These are phyloP conservation scores for Fusarium xylarioides DNA, from an alignment of 2,329 filamentous ascomycete genomes.

Conservation along the genomic window DNA sequence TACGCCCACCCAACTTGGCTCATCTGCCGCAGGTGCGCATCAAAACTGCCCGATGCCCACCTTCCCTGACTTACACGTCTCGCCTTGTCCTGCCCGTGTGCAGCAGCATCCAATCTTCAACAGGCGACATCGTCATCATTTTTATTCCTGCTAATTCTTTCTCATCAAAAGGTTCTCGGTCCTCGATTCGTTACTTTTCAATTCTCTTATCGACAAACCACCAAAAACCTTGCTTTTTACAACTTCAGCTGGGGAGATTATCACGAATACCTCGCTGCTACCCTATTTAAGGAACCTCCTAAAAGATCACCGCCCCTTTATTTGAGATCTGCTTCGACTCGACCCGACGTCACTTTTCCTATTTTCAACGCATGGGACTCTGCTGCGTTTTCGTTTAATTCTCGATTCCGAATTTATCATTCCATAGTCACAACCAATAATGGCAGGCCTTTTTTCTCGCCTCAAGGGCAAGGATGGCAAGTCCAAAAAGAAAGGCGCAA, in stretches of 20 bases:
- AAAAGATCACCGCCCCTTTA: slow-evolving; percentile 31
- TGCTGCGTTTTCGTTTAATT: slow-evolving; percentile 9
- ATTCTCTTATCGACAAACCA: slow-evolving; percentile 3
- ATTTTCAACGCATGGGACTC: slow-evolving; percentile 21
- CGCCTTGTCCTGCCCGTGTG: slow-evolving; percentile 8
- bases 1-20: slow-evolving; percentile 28
- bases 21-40: slow-evolving; percentile 31
- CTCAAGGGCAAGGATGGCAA: slow-evolving; percentile 80
- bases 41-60: slow-evolving; percentile 35
- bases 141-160: slow-evolving; percentile 5
- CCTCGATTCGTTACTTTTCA: background rate
- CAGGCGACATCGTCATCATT: slow-evolving; percentile 7
- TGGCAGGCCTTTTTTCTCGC: slow-evolving; percentile 69
- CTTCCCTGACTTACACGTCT: slow-evolving; percentile 38
- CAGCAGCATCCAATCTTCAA: slow-evolving; percentile 11
- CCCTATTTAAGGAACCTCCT: slow-evolving; percentile 3
- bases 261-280: slow-evolving; percentile 1
- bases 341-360: slow-evolving; percentile 25
- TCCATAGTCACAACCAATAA: slow-evolving; percentile 46
- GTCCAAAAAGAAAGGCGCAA: slow-evolving; percentile 71
- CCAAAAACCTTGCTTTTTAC: slow-evolving; percentile 23
- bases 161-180: background rate
- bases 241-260: slow-evolving; percentile 27
- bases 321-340: slow-evolving; percentile 14
- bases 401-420: slow-evolving; percentile 4